These are phyloP conservation scores for Dipodascus albidus DNA, from an alignment of 805 yeast species.

Conservation along the genomic window DNA sequence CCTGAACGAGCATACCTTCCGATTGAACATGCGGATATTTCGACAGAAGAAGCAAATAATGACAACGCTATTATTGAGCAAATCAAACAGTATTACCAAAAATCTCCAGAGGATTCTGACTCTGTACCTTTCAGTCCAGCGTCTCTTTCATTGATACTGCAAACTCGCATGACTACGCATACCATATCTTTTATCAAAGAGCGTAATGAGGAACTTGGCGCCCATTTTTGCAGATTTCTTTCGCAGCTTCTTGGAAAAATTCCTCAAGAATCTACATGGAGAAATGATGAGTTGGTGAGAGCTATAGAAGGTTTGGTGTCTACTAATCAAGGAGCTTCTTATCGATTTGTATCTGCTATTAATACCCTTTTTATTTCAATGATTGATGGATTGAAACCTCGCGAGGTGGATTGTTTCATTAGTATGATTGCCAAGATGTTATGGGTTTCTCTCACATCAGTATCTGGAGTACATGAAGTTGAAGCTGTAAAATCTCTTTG, in stretches of 20 bases:
- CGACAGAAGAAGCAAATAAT: conserved; percentile 10
- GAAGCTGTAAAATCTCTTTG: conserved; percentile 60
- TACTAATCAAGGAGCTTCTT: neutral
- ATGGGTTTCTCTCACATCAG: conserved; percentile 44
- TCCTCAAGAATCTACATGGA: conserved; percentile 31
- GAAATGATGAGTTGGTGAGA: conserved; percentile 25
- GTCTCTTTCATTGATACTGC: conserved; percentile 8
- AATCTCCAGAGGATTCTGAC: conserved; percentile 6
- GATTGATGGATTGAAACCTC: conserved; percentile 20
- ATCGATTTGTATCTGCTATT: conserved; percentile 21
- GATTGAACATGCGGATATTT: conserved; percentile 30
- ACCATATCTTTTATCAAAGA: neutral
- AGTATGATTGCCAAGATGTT: conserved; percentile 33
- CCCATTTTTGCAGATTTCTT: conserved; percentile 7
- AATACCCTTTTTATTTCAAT: conserved; percentile 31
- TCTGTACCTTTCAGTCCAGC: conserved; percentile 12
- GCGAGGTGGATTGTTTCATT: conserved; percentile 30
- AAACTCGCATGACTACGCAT: conserved; percentile 7
- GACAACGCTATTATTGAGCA: conserved; percentile 17
- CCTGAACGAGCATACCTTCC: conserved; percentile 58
- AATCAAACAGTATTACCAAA: conserved; percentile 28
- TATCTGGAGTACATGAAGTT: conserved; percentile 48
- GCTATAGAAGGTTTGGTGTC: conserved; percentile 13
- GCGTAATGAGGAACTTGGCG: neutral
- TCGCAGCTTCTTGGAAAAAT: conserved; percentile 31